A percentile compares a stretch with the other conserved stretches of the same genome.
These are phyloP conservation scores for Fusarium abutilonis DNA, from an alignment of 2,329 filamentous ascomycete species.

Conservation along the genomic window DNA sequence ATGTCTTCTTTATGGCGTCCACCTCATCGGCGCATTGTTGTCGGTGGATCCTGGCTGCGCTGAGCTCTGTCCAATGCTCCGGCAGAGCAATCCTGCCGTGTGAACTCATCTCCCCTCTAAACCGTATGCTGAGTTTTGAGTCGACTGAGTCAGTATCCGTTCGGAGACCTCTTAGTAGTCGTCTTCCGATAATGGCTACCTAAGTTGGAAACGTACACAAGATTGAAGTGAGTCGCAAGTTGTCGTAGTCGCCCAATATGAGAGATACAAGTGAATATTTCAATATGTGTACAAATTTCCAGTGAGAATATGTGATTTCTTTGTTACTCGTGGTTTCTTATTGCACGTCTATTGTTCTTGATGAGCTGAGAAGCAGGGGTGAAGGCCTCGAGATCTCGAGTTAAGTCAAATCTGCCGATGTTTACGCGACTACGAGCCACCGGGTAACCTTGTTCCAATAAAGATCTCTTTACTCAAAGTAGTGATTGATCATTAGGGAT, in stretches of 20 bases:
- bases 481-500: neutral
- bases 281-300: neutral
- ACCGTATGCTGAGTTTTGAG: neutral
- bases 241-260: neutral
- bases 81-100: constrained; percentile 46
- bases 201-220: constrained; percentile 1
- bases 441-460: neutral
- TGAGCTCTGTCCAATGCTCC: constrained; percentile 54
- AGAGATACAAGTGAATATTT: neutral
- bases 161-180: neutral
- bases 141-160: neutral
- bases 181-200: constrained; percentile 1
- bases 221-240: neutral
- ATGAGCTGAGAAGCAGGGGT: constrained; percentile 28
- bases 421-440: constrained; percentile 13
- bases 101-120: constrained; percentile 37
- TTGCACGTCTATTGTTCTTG: constrained; percentile 23
- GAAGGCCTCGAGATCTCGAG: constrained; percentile 1
- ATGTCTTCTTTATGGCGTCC: constrained; percentile 55
- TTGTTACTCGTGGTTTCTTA: constrained; percentile 1
- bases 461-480: neutral
- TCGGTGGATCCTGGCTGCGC: constrained; percentile 47
- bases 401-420: constrained; percentile 13
- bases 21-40: constrained; percentile 55
- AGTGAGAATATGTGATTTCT: neutral